phyloP scores from a whole-genome alignment of 2,329 filamentous ascomycete genomes.

The Fusarium sp. region DNA sequence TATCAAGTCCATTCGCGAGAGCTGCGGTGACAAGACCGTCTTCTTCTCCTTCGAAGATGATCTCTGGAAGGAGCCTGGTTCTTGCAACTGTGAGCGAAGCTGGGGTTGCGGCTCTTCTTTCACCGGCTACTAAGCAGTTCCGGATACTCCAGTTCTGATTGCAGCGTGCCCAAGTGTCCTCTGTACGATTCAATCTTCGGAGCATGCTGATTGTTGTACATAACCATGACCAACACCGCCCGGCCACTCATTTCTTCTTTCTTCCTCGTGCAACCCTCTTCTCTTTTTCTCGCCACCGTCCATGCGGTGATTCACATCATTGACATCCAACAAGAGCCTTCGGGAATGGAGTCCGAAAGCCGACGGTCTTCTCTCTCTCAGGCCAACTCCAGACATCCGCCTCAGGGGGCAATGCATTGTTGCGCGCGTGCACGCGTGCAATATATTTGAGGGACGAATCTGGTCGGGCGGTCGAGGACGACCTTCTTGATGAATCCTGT shows the following conservation, averaged over 20 bases:
- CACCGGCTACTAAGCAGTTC: slow-evolving; percentile 21
- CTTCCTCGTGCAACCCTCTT: slow-evolving; percentile 16
- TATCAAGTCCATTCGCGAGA: slow-evolving; percentile 73
- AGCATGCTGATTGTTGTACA: slow-evolving; percentile 44
- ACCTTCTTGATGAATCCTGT: slow-evolving; percentile 18
- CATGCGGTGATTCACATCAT: slow-evolving; percentile 8
- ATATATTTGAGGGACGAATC: not conserved
- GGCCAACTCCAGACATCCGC: slow-evolving; percentile 6
- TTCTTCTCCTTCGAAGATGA: slow-evolving; percentile 87
- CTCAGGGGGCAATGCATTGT: slow-evolving; percentile 8
- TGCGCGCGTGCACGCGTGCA: not conserved
- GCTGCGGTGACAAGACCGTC: slow-evolving; percentile 72
- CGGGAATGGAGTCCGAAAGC: slow-evolving; percentile 21
- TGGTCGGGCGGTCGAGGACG: slow-evolving; percentile 26
- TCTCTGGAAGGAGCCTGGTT: slow-evolving; percentile 78
- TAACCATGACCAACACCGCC: slow-evolving; percentile 38
- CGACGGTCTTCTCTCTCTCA: slow-evolving; percentile 19
- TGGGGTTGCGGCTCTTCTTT: slow-evolving; percentile 67
- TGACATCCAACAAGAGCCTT: slow-evolving; percentile 14
- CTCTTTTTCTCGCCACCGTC: slow-evolving; percentile 6
- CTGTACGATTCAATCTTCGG: slow-evolving; percentile 22
- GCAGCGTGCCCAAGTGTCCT: slow-evolving; percentile 32
- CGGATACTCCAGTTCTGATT: slow-evolving; percentile 16
- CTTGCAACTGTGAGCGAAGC: slow-evolving; percentile 78
- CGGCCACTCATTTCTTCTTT: slow-evolving; percentile 32